A percentile compares a stretch with the other conserved stretches of the same genome.
These are phyloP conservation scores for Leishmania guyanensis DNA, from an alignment of 208 protist species.

Conservation along the genomic window DNA sequence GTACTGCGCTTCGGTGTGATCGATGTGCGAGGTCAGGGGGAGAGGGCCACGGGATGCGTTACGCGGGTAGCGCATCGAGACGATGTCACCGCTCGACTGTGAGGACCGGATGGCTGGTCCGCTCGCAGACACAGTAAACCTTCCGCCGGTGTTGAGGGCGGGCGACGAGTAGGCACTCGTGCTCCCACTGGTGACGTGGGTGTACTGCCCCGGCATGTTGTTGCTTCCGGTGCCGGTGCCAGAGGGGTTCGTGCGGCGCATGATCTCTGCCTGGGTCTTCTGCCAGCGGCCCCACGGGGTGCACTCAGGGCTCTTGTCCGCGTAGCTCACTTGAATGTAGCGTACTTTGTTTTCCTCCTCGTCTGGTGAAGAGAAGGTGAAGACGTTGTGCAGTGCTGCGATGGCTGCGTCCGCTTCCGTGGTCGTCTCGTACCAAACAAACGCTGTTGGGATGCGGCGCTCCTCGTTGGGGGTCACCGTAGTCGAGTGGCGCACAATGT, in stretches of 20 bases:
- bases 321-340: conserved; percentile 77
- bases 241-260: conserved; percentile 31
- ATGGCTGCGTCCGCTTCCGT: conserved; percentile 68
- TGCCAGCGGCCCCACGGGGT: conserved; percentile 50
- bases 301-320: conserved; percentile 53
- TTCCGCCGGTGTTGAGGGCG: conserved; percentile 8
- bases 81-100: conserved; percentile 27
- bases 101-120: conserved; percentile 19
- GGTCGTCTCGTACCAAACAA: conserved; percentile 70
- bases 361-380: conserved; percentile 58
- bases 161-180: conserved; percentile 7
- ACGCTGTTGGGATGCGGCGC: conserved; percentile 58
- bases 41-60: conserved; percentile 18
- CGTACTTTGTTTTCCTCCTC: conserved; percentile 56
- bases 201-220: conserved; percentile 17
- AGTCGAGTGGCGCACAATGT: conserved; percentile 64
- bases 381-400: conserved; percentile 66
- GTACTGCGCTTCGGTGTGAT: conserved; percentile 11
- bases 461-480: conserved; percentile 63
- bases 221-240: conserved; percentile 28
- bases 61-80: conserved; percentile 19
- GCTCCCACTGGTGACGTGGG: conserved; percentile 6
- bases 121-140: conserved; percentile 21
- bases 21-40: not conserved
- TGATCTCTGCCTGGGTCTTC: conserved; percentile 45